Base-by-base conservation (phyloP, 2,329 filamentous ascomycete species). In the Periconia digitata region DNA sequence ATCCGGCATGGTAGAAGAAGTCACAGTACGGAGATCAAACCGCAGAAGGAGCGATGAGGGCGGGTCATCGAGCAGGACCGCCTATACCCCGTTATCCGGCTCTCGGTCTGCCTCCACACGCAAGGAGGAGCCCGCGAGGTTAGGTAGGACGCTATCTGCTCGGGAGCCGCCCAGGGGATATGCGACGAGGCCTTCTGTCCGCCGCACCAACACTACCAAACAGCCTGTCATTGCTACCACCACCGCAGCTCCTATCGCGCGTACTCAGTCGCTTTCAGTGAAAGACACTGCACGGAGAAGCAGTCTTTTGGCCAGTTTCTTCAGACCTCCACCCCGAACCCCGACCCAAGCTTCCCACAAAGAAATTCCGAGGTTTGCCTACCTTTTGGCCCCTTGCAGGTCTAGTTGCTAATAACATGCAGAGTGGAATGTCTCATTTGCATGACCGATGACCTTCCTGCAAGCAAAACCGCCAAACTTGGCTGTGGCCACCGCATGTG, bases 401-500 rank as follows among this genome's bases (percentile, higher is more conserved):
- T 15, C 8, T 16, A 21, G n/a, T 43, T 22, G 40, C 56, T 63
- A 57, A 65, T 38, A 17, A 24, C 41, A 36, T 13, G 7, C 58
- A 90, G 85, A 49, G 79, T 86, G 38, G 81, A 87, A 61, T 95
- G 90, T 60, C 74, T 90, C 40, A 83, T 82, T 20, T 95, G 90
- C 65, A 74, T 85, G 63, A 78, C 77, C 34, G 85, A 89, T 54
- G 85, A 89, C 53, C 73, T 87, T 2, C 82, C 85, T 1, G 63
- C 79, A 8, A 77, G 77, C 50, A 85, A 83, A 68, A 81, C 86
- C 27, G 85, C 85, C 32, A 88, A 85, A 67, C 80, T 95, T 29
- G 81, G 83, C 56, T 95, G 91, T 66, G 84, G 84, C 2, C 90
- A 95, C 70, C 82, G 84, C 53, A 91, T 92, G 86, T 95, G 91